Evolutionary conservation across 139 green algal genomes (phyloP).

Genomic region (Micractinium sp.): DNA sequence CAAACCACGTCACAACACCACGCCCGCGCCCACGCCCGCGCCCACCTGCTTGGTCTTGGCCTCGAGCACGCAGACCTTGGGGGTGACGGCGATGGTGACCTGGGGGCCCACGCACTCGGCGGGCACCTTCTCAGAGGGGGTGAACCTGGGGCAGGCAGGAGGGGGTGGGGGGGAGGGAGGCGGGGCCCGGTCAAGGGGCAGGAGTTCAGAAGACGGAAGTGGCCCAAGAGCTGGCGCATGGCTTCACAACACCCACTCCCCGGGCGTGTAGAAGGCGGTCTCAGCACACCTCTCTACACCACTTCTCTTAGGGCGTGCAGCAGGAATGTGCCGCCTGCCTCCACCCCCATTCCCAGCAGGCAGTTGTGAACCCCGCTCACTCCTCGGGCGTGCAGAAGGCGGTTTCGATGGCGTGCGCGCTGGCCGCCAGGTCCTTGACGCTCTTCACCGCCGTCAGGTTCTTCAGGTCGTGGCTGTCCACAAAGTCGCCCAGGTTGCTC

Average conservation of each 20-base stretch:
- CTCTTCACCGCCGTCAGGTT: not conserved
- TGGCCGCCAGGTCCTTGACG: not conserved
- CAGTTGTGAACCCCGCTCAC: not conserved
- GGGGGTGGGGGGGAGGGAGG: not conserved
- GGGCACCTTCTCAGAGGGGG: constrained; percentile 2
- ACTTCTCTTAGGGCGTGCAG: not conserved
- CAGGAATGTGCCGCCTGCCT: no score
- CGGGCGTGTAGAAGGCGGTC: not conserved
- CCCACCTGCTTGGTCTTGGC: constrained; percentile 13
- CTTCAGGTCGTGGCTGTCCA: not conserved
- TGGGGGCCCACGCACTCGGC: constrained; percentile 40
- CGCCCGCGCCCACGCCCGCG: no score
- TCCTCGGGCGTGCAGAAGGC: constrained; percentile 20
- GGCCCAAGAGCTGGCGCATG: no score
- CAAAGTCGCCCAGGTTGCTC: constrained; percentile 17
- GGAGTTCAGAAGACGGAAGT: no score
- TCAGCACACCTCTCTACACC: not conserved
- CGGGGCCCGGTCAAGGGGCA: not conserved
- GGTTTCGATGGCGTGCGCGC: not conserved
- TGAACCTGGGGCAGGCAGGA: constrained; percentile 7
- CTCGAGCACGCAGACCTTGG: constrained; percentile 44
- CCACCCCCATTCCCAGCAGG: not conserved
- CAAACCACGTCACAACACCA: no score
- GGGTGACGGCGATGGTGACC: constrained; percentile 29
- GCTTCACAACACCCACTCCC: not conserved